phyloP scores from a whole-genome alignment of 2,329 filamentous ascomycete genomes.

The Rachicladosporium sp. region DNA sequence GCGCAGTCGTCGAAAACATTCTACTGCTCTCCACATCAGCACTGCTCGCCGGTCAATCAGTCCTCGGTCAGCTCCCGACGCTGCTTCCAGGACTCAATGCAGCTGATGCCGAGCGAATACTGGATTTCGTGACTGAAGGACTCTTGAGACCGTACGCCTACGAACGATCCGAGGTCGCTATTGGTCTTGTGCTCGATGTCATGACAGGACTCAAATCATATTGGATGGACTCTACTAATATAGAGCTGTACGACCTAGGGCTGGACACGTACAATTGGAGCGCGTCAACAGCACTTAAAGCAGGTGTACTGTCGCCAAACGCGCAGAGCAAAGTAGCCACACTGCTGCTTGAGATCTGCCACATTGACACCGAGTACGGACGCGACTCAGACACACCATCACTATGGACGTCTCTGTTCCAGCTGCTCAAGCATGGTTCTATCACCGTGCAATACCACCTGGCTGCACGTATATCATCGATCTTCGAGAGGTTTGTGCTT shows the following conservation, averaged over 20 bases:
- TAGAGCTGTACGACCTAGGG: conserved; percentile 52
- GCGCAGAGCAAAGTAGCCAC: conserved; percentile 55
- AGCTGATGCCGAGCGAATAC: conserved; percentile 30
- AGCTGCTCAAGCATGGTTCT: conserved; percentile 53
- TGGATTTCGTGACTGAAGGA: conserved; percentile 36
- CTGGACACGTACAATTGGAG: conserved; percentile 72
- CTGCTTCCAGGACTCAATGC: conserved; percentile 15
- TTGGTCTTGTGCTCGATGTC: conserved; percentile 54
- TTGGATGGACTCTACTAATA: conserved; percentile 48
- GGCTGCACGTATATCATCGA: conserved; percentile 52
- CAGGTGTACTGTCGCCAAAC: conserved; percentile 55
- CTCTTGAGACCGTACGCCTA: conserved; percentile 46
- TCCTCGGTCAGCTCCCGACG: conserved; percentile 12
- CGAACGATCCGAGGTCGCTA: conserved; percentile 61
- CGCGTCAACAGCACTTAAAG: conserved; percentile 52
- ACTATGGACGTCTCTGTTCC: conserved; percentile 59
- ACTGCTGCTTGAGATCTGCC: conserved; percentile 59
- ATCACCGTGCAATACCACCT: conserved; percentile 67
- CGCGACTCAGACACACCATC: conserved; percentile 42
- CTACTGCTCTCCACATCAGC: conserved; percentile 11
- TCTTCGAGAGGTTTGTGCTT: conserved; percentile 76
- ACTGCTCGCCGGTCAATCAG: conserved; percentile 14
- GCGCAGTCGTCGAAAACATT: conserved; percentile 12
- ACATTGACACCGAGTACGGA: conserved; percentile 55
- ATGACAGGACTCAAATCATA: conserved; percentile 50